Evolutionary conservation across 202 grass and related monocot species (phyloP), one percentile per base, ranked within the genome.

Genomic region (Hordeum pubiflorum): DNA sequence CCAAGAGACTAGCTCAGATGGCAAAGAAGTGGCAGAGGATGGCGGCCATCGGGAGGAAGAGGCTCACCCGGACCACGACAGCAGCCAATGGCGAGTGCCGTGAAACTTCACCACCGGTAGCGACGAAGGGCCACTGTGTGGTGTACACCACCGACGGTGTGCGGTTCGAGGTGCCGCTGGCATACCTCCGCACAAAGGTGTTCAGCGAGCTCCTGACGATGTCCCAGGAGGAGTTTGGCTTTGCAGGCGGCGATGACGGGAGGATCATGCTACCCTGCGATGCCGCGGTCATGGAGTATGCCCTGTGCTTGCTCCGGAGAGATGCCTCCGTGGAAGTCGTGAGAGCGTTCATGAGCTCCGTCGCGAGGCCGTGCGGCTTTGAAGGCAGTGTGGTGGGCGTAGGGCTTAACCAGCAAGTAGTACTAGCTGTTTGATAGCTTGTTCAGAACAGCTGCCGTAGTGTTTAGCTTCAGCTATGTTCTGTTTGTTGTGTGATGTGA

Each of bases 141-240:
- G 22, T 93, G 70, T 93, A 91, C 41, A 89, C 80, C 0, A 36
- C 10, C 0, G 91, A 91, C 4, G 67, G 85, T 21, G 83, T 14
- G 32, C 41, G 85, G 72, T 90, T 90, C 12, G 72, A 83, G 79
- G 75, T 88, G 34, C 85, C 91, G 13, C 81, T 90, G 32, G 50
- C 36, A 2, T 90, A 81, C 67, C 88, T 29, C 4, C 7, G 69
- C 24, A 93, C 85, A 0, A 50, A 1, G 7, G 58, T 90, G 61
- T 87, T 93, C 33, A 8, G 48, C 44, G 85, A 87, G 74, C 72
- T 90, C 17, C 67, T 89, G 20, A 85, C 56, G 67, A 82, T 93
- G 76, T 89, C 87, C 1, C 41, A 83, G 77, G 84, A 89, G 61
- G 87, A 85, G 52, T 93, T 85, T 18, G 87, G 87, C 7, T 93